Evolutionary conservation across 352 stramenopile genomes (phyloP).

Genomic region (Phytophthora melonis): DNA sequence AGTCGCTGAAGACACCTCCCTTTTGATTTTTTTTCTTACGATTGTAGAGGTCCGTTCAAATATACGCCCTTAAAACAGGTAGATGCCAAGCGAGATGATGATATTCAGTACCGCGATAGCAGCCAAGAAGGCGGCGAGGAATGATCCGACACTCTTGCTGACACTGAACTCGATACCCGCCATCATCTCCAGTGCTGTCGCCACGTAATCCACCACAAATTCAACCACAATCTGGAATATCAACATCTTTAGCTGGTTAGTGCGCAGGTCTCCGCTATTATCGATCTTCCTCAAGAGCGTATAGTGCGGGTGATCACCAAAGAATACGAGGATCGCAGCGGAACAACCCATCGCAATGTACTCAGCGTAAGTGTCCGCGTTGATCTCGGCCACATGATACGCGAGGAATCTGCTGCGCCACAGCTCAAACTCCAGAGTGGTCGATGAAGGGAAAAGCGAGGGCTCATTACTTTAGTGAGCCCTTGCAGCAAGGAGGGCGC

Average conservation of each 20-base stretch:
- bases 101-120: slow-evolving; percentile 46
- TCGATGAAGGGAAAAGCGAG: not conserved
- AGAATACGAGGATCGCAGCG: slow-evolving; percentile 39
- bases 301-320: slow-evolving; percentile 43
- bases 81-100: slow-evolving; percentile 39
- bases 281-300: slow-evolving; percentile 13
- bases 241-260: slow-evolving; percentile 19
- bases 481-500: not conserved
- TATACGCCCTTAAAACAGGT: slow-evolving; percentile 21
- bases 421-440: slow-evolving; percentile 20
- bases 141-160: slow-evolving; percentile 21
- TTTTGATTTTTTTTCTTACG: no score
- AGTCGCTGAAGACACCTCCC: no score
- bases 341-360: slow-evolving; percentile 55
- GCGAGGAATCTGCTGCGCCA: slow-evolving; percentile 19
- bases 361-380: slow-evolving; percentile 44
- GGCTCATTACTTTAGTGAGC: not conserved
- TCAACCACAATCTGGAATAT: slow-evolving; percentile 26
- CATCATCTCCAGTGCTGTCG: slow-evolving; percentile 30
- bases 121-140: slow-evolving; percentile 36
- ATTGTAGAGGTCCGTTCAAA: not conserved
- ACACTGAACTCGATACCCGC: slow-evolving; percentile 26
- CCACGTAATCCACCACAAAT: slow-evolving; percentile 30
- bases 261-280: not conserved
- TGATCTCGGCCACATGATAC: slow-evolving; percentile 28